Conservation (phyloP, 2,329 filamentous ascomycete species). For the Hypoxylon sp. region DNA sequence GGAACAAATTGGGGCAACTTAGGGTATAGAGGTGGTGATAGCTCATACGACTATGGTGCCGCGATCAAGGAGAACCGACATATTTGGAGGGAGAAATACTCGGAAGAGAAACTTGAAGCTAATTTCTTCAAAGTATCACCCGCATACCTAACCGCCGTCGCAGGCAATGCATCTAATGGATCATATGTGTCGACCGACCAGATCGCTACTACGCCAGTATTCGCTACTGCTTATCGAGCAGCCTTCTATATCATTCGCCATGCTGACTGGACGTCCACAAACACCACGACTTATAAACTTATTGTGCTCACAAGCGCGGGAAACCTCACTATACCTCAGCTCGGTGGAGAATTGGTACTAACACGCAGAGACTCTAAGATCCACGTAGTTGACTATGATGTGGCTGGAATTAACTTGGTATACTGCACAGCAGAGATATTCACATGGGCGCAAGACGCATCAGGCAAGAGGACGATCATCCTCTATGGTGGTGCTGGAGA, state of each 20-base stretch:
- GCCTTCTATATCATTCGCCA: slow-evolving; percentile 48
- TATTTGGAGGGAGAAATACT: slow-evolving; percentile 81
- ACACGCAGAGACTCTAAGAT: slow-evolving; percentile 76
- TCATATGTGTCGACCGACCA: slow-evolving; percentile 59
- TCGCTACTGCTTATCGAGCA: slow-evolving; percentile 38
- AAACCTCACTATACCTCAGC: slow-evolving; percentile 47
- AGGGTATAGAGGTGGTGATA: slow-evolving; percentile 77
- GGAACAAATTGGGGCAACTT: slow-evolving; percentile 90
- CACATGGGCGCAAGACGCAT: slow-evolving; percentile 64
- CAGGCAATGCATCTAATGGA: slow-evolving; percentile 60
- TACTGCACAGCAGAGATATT: slow-evolving; percentile 81
- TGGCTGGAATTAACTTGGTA: slow-evolving; percentile 71
- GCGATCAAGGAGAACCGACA: slow-evolving; percentile 78
- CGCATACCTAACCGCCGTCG: slow-evolving; percentile 74
- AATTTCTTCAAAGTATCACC: slow-evolving; percentile 83
- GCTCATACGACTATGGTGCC: slow-evolving; percentile 69
- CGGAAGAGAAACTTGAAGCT: slow-evolving; percentile 81
- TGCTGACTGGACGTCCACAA: slow-evolving; percentile 41
- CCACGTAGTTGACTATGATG: slow-evolving; percentile 76
- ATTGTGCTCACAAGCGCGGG: slow-evolving; percentile 48
- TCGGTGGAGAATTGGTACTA: slow-evolving; percentile 42
- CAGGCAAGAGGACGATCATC: slow-evolving; percentile 59
- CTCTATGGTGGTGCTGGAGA: slow-evolving; percentile 76
- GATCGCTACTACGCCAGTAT: slow-evolving; percentile 59
- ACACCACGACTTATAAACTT: slow-evolving; percentile 48